Conservation (phyloP, 805 yeast species). For the baker's yeast (Saccharomyces cerevisiae) region DNA sequence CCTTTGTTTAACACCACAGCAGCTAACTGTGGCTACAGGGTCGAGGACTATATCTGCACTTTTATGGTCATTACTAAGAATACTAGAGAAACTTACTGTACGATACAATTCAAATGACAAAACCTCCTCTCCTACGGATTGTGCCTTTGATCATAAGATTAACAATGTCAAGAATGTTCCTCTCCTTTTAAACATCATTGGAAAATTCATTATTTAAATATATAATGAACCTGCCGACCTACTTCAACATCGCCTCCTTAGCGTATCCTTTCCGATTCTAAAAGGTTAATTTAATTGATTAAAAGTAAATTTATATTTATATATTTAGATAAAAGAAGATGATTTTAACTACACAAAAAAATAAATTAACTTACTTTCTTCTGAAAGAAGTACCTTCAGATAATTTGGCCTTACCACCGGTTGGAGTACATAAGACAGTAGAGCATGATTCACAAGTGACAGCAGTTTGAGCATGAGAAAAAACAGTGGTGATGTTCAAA, state of each 20-base stretch:
- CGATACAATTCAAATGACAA: no score
- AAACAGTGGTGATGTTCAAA: slow-evolving; percentile 96
- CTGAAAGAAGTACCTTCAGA: slow-evolving; percentile 99
- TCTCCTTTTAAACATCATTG: no score
- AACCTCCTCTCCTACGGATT: no score
- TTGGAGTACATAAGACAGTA: slow-evolving; percentile 96
- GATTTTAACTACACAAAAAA: not conserved
- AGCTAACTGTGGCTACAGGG: no score
- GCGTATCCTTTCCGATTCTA: not conserved
- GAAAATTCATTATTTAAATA: no score
- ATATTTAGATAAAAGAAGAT: not conserved
- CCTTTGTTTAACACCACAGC: no score
- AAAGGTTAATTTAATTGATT: not conserved
- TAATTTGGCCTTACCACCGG: slow-evolving; percentile 99
- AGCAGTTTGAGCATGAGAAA: slow-evolving; percentile 99
- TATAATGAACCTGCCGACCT: not conserved
- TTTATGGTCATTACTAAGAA: no score
- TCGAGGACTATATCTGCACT: no score
- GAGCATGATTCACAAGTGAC: slow-evolving; percentile 99
- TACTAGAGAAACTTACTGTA: no score
- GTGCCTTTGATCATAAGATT: no score
- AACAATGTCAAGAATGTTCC: no score
- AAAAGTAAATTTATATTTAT: slow-evolving; percentile 1
- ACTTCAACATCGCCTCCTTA: not conserved
- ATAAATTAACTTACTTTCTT: slow-evolving; percentile 64